These are phyloP conservation scores for Diaporthe ilicicola DNA, from an alignment of 2,329 filamentous ascomycete species.

Conservation along the genomic window DNA sequence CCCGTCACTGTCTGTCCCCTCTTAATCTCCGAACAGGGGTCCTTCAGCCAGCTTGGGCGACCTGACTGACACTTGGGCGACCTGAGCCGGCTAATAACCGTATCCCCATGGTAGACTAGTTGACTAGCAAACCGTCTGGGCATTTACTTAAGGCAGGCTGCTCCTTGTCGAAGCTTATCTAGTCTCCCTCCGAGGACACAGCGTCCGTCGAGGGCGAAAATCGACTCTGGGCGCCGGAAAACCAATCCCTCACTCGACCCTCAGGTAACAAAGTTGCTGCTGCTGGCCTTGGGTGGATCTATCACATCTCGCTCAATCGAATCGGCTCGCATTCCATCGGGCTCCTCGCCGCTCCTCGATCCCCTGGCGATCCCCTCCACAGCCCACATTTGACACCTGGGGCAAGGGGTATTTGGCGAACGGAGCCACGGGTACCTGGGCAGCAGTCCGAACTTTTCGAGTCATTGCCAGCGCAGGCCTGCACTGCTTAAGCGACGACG, in stretches of 20 bases:
- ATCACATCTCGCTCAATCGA: neutral
- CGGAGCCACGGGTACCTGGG: conserved; percentile 10
- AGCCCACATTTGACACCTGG: conserved; percentile 21
- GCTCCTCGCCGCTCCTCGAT: conserved; percentile 10
- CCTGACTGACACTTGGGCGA: conserved; percentile 16
- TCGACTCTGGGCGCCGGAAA: neutral
- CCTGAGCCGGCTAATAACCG: conserved; percentile 18
- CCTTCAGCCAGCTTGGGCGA: conserved; percentile 16
- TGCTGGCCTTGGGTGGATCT: neutral
- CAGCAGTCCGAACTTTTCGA: conserved; percentile 12
- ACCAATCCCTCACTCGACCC: neutral
- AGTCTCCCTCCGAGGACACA: neutral
- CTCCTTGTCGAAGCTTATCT: neutral
- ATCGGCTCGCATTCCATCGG: neutral
- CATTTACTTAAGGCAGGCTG: conserved; percentile 15
- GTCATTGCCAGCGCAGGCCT: neutral
- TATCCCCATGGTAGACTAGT: neutral
- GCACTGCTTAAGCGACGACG: neutral
- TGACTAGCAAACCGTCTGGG: neutral
- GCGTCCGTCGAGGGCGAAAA: neutral
- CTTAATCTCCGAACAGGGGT: conserved; percentile 13
- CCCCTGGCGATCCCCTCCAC: conserved; percentile 17
- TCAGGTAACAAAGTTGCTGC: neutral
- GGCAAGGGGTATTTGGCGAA: neutral
- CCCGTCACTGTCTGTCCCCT: neutral